A percentile compares a stretch with the other conserved stretches of the same genome.
phyloP scores from a whole-genome alignment of 2,329 filamentous ascomycete genomes.

The Pezicula neosporulosa region DNA sequence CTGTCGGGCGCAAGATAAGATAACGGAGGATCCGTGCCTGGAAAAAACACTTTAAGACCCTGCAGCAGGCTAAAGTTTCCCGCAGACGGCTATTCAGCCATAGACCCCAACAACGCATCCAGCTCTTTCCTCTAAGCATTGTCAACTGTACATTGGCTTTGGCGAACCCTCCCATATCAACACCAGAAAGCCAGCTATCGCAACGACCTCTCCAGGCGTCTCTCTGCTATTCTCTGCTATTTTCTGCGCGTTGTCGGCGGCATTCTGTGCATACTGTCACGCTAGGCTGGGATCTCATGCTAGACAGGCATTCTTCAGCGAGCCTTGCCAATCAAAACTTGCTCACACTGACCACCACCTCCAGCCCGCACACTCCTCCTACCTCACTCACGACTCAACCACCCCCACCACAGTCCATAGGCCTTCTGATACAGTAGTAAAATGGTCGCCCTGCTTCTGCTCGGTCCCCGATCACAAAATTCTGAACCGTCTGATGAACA shows the following conservation, averaged over 20 bases:
- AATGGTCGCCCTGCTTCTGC: not conserved
- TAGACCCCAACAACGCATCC: too few relatives aligned
- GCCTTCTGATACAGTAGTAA: not conserved
- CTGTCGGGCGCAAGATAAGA: too few relatives aligned
- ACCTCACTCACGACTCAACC: not conserved
- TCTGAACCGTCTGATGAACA: not conserved
- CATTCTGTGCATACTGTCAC: not conserved
- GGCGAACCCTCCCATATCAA: too few relatives aligned
- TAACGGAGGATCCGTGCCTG: too few relatives aligned
- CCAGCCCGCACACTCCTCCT: not conserved
- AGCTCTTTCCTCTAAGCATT: too few relatives aligned
- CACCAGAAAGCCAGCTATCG: too few relatives aligned
- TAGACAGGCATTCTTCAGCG: not conserved
- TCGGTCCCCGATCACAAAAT: not conserved
- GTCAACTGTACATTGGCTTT: too few relatives aligned
- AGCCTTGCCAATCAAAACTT: conserved; percentile 4
- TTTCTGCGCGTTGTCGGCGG: not conserved
- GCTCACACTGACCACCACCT: conserved; percentile 1
- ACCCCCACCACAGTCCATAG: not conserved
- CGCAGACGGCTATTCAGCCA: too few relatives aligned
- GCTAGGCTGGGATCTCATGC: not conserved
- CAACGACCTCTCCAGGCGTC: not conserved
- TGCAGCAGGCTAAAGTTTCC: too few relatives aligned
- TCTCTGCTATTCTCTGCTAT: not conserved
- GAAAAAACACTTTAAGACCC: too few relatives aligned